Evolutionary conservation across 2,329 filamentous ascomycete genomes (phyloP), one percentile per base, ranked within the genome.

Genomic region (Ampelomyces quisqualis): DNA sequence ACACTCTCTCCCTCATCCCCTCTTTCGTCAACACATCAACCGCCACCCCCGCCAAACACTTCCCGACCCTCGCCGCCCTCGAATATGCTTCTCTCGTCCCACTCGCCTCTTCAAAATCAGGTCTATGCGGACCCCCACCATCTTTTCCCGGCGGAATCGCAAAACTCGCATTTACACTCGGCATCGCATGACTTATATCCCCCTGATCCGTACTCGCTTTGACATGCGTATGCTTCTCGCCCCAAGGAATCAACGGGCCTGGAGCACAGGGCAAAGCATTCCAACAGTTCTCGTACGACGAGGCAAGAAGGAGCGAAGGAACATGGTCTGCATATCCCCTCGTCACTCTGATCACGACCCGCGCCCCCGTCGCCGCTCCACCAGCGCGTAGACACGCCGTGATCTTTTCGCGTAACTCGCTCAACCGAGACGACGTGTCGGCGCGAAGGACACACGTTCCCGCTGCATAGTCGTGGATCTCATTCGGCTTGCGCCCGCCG

Each of bases 161-260:
- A 53, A 81, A 82, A 5, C 73, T 73, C 1, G 72, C 67, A 40
- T 71, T 77, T 24, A 83, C 57, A 38, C 75, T 78, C 26, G 79
- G 80, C 68, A 81, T 72, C 1, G 70, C 75, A 52, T 82, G 76
- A 49, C 75, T 80, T 38, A 82, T 62, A 46, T 83, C 73, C 0
- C 80, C 80, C 62, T 81, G 78, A 54, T 83, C 80, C 0, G 78
- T 81, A 48, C 76, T 79, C 4, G 79, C 78, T 53, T 69, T 72
- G n/a, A 57, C 51, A 24, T 38, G 51, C 19, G 53, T 59, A 23
- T 45, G 45, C 33, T 49, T 38, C 14, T 44, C 51, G n/a, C 15
- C 21, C 5, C 47, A 29, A 2, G 48, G 51, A 8, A 51, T 55
- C 11, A 26, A 41, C 9, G 51, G 53, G 5, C 49, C 44, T 1